Evolutionary conservation across 2,329 filamentous ascomycete genomes (phyloP), one percentile per base, ranked within the genome.

Genomic region (Trichophyton equinum): DNA sequence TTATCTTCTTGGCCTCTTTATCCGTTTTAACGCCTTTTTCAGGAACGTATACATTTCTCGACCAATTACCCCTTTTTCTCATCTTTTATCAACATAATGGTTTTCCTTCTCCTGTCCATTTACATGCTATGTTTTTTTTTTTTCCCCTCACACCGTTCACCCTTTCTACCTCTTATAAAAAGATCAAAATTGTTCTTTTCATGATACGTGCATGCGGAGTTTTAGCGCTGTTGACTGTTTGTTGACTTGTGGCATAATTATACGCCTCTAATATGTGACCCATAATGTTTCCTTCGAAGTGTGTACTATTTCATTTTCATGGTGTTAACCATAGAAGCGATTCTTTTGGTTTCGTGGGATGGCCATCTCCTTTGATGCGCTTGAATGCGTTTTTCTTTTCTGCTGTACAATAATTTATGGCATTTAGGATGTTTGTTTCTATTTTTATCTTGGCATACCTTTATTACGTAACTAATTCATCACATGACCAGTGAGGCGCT

Each of bases 121-220:
- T 47, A 20, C n/a, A 57, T 53, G 49, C 46, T 56, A 61, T 57
- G 25, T 36, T 44, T 27, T 58, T 36, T 7, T 22, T 58, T 55
- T 22, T 22, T 22, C 1, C 18, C 18, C 18, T 18, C 18, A 18
- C 20, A n/a, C 22, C 15, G 5, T 51, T 47, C 56, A 51, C 60
- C 44, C 62, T 57, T 67, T 65, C 65, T 66, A 44, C 62, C 60
- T 33, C 44, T 51, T 49, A 47, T 59, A 38, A 25, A 46, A 38
- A 46, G 44, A 47, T 27, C 40, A 30, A 59, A 33, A 47, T 38
- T 55, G 51, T 25, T 55, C 30, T 55, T 38, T 55, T 55, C 13
- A 55, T 55, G 51, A 55, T 55, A 55, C 20, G 51, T 55, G 51
- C 51, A 55, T 55, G 51, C n/a, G 51, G 51, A 55, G 51, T 55